Percentiles rank a stretch among this genome's conserved stretches.
phyloP scores from a whole-genome alignment of 2,329 filamentous ascomycete genomes.

The Venturia aucupariae region DNA sequence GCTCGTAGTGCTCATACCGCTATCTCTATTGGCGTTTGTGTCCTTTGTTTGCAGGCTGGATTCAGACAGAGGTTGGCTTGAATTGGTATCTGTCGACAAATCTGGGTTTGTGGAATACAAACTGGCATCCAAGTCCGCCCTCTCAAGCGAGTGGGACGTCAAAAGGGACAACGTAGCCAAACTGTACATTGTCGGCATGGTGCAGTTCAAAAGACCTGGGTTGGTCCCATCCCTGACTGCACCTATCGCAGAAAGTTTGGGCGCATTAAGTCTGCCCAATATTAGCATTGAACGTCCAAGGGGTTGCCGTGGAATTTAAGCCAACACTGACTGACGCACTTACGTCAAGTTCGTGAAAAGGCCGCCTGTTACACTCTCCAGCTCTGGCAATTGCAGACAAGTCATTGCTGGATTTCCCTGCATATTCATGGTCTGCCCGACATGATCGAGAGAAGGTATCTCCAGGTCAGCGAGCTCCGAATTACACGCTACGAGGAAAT shows the following conservation, averaged over 20 bases:
- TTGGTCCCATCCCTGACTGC: neutral
- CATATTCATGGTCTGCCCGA: neutral
- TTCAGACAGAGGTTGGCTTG: neutral
- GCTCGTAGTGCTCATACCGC: neutral
- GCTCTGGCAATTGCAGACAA: neutral
- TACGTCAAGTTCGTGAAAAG: neutral
- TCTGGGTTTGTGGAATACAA: neutral
- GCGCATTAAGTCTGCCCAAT: neutral
- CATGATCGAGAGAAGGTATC: neutral
- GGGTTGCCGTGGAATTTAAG: neutral
- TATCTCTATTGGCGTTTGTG: neutral
- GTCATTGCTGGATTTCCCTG: neutral
- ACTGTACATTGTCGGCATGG: neutral
- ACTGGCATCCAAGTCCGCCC: neutral
- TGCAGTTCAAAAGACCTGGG: neutral
- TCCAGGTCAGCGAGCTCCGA: neutral
- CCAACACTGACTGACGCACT: neutral
- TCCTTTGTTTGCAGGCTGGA: neutral
- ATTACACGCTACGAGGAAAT: neutral
- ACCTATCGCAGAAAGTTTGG: neutral
- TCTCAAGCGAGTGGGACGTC: neutral
- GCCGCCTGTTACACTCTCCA: neutral
- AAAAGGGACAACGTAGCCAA: neutral
- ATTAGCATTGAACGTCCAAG: neutral
- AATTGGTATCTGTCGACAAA: neutral